A percentile compares a stretch with the other conserved stretches of the same genome.
phyloP scores from a whole-genome alignment of 176 grass and related monocot species.

The Oryza punctata region DNA sequence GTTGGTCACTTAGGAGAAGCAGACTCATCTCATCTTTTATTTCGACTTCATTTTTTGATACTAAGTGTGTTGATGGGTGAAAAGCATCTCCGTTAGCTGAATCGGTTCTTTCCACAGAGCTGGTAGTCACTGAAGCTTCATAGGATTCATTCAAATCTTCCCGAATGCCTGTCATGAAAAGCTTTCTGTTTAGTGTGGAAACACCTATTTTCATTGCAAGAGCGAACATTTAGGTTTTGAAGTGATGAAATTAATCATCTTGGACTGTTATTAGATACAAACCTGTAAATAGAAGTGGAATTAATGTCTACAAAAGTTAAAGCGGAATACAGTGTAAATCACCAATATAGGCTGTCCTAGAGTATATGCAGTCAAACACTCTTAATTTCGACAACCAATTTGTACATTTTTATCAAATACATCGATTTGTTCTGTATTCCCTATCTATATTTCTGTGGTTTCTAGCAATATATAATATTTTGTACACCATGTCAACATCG shows the following conservation, averaged over 20 bases:
- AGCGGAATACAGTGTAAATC: neutral
- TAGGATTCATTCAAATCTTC: conserved; percentile 40
- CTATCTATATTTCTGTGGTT: neutral
- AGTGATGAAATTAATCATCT: neutral
- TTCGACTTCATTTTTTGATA: conserved; percentile 28
- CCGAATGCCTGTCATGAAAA: conserved; percentile 39
- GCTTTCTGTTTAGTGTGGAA: neutral
- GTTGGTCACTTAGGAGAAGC: conserved; percentile 56
- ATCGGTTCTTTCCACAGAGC: conserved; percentile 15
- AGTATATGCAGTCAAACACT: neutral
- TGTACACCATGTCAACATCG: neutral
- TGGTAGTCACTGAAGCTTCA: conserved; percentile 43
- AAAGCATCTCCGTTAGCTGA: conserved; percentile 26
- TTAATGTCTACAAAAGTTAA: neutral
- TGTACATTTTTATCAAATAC: neutral
- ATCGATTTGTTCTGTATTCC: neutral
- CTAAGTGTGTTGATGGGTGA: conserved; percentile 15
- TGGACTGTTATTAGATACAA: conserved; percentile 29
- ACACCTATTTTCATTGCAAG: neutral
- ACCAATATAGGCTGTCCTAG: neutral
- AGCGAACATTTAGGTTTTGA: neutral
- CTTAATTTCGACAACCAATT: neutral
- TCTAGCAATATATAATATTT: neutral
- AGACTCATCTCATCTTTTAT: conserved; percentile 53
- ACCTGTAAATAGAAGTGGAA: conserved; percentile 18